Percentiles rank a stretch among this genome's conserved stretches.
These are phyloP conservation scores for Butyriboletus appendiculatus DNA, from an alignment of 1,284 basidiomycete genomes.

Conservation along the genomic window DNA sequence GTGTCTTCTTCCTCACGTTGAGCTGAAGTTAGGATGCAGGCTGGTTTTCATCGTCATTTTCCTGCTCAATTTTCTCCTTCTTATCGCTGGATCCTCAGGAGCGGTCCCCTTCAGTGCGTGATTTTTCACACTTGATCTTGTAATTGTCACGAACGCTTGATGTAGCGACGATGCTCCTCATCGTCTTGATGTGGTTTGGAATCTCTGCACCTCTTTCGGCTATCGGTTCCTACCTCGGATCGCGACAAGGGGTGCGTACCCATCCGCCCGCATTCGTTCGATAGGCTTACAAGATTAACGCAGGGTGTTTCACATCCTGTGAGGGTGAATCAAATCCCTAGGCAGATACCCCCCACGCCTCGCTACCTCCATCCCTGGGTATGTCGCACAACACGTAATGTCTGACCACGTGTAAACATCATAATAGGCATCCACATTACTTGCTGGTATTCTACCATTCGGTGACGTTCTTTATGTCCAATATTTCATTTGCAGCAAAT, in stretches of 20 bases:
- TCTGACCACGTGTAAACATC: conserved; percentile 13
- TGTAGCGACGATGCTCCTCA: conserved; percentile 82
- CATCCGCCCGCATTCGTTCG: not conserved
- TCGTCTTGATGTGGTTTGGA: conserved; percentile 94
- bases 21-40: conserved; percentile 39
- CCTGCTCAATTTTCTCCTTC: conserved; percentile 84
- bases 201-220: conserved; percentile 87
- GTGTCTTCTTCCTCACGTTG: not conserved
- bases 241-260: conserved; percentile 79
- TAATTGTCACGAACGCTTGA: not conserved
- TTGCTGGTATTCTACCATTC: conserved; percentile 93
- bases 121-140: not conserved
- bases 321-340: conserved; percentile 89
- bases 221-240: conserved; percentile 77
- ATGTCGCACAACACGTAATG: conserved; percentile 23
- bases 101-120: conserved; percentile 91
- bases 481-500: conserved; percentile 3
- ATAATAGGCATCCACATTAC: conserved; percentile 67
- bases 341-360: conserved; percentile 86
- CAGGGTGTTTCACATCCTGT: conserved; percentile 80
- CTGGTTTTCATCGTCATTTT: conserved; percentile 83
- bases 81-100: conserved; percentile 87
- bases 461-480: conserved; percentile 45
- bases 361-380: conserved; percentile 83
- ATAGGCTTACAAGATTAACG: conserved; percentile 9